Evolutionary conservation across 1,139 yeast genomes (phyloP).

Genomic region (Wickerhamomyces sp.): DNA sequence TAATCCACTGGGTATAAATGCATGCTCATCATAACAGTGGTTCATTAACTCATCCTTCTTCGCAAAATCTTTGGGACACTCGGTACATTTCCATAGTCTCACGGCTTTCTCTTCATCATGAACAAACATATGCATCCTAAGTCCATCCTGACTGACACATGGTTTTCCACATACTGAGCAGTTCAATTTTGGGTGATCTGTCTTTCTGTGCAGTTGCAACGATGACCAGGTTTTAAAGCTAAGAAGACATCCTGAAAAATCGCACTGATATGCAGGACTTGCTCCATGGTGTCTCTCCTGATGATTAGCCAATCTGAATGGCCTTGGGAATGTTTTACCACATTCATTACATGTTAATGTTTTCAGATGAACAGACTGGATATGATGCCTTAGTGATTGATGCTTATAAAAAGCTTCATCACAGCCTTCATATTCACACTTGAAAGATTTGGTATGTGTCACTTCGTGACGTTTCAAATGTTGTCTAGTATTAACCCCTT

Average conservation of each 20-base stretch:
- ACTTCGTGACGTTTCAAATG: slow-evolving; percentile 78
- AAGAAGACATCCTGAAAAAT: slow-evolving; percentile 52
- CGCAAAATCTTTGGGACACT: slow-evolving; percentile 39
- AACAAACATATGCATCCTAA: slow-evolving; percentile 68
- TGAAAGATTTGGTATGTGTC: slow-evolving; percentile 70
- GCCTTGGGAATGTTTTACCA: slow-evolving; percentile 54
- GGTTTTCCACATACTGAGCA: slow-evolving; percentile 68
- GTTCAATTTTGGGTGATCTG: slow-evolving; percentile 65
- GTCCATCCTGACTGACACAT: slow-evolving; percentile 70
- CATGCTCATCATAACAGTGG: slow-evolving; percentile 40
- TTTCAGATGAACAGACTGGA: slow-evolving; percentile 54
- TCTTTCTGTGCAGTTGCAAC: slow-evolving; percentile 65
- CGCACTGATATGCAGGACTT: slow-evolving; percentile 58
- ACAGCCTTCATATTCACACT: slow-evolving; percentile 62
- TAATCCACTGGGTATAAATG: slow-evolving; percentile 18
- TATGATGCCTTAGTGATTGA: slow-evolving; percentile 73
- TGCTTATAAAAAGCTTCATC: slow-evolving; percentile 67
- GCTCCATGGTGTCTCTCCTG: slow-evolving; percentile 54
- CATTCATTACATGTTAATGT: slow-evolving; percentile 53
- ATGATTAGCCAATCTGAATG: slow-evolving; percentile 59
- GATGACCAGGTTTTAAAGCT: slow-evolving; percentile 75
- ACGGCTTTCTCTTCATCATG: slow-evolving; percentile 41
- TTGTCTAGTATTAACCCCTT: slow-evolving; percentile 79
- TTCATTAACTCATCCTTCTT: slow-evolving; percentile 39
- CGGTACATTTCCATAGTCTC: slow-evolving; percentile 60